Evolutionary conservation across 139 green algal genomes (phyloP).

Genomic region (Yamagishiella unicocca): DNA sequence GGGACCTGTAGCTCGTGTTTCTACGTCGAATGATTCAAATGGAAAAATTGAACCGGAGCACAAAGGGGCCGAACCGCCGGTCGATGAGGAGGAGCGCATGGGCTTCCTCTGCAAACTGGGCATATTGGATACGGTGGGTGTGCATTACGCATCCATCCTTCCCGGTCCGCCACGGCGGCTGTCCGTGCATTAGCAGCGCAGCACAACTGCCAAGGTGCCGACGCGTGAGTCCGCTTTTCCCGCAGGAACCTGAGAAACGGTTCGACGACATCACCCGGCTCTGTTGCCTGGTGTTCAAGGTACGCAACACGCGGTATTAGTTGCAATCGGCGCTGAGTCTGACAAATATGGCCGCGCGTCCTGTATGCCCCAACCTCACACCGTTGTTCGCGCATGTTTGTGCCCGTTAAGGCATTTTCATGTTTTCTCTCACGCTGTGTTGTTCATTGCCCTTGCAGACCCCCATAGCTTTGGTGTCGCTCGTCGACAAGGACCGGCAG

Average conservation of each 20-base stretch:
- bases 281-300: constrained; percentile 70
- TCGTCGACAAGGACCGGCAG: constrained; percentile 88
- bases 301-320: too few relatives aligned
- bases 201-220: too few relatives aligned
- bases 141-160: not conserved
- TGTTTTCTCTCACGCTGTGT: too few relatives aligned
- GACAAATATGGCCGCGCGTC: too few relatives aligned
- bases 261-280: constrained; percentile 84
- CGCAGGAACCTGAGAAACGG: constrained; percentile 66
- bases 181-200: not conserved
- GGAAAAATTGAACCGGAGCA: constrained; percentile 9
- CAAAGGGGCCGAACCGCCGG: not conserved
- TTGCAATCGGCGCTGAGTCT: too few relatives aligned
- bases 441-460: constrained; percentile 69
- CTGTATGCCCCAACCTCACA: too few relatives aligned
- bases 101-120: constrained; percentile 12
- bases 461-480: constrained; percentile 85
- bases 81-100: constrained; percentile 22
- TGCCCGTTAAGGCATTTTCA: too few relatives aligned
- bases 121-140: constrained; percentile 29
- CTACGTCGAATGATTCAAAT: constrained; percentile 17
- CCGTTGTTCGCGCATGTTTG: too few relatives aligned
- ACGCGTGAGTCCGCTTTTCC: too few relatives aligned
- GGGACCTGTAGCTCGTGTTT: not conserved
- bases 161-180: too few relatives aligned